A percentile compares a stretch with the other conserved stretches of the same genome.
phyloP scores from a whole-genome alignment of 805 yeast species.

The Brettanomyces nanus region DNA sequence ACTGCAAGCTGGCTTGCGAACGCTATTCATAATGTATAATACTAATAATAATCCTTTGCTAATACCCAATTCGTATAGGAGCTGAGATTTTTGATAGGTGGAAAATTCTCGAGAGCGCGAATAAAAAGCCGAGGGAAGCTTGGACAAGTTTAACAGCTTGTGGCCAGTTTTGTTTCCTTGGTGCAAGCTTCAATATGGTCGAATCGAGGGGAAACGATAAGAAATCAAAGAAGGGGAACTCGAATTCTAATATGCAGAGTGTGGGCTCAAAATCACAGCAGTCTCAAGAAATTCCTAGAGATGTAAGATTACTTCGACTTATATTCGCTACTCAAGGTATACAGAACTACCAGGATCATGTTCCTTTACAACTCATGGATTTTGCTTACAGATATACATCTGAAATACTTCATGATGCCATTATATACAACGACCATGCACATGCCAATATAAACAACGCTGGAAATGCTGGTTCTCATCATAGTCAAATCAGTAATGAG shows the following conservation, averaged over 20 bases:
- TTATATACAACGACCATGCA: constrained; percentile 80
- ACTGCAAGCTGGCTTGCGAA: constrained; percentile 3
- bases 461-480: constrained; percentile 27
- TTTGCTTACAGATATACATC: constrained; percentile 88
- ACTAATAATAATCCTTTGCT: too few species aligned
- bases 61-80: too few species aligned
- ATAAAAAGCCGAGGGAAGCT: not conserved
- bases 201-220: not conserved
- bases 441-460: constrained; percentile 33
- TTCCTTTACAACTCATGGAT: constrained; percentile 93
- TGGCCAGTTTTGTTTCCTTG: not conserved
- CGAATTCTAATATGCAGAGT: too few species aligned
- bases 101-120: constrained; percentile 3
- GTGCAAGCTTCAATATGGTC: not conserved
- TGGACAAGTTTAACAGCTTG: not conserved
- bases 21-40: too few species aligned
- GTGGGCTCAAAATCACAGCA: not conserved
- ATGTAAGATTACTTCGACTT: constrained; percentile 82
- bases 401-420: constrained; percentile 82
- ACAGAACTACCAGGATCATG: constrained; percentile 88
- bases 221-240: not conserved
- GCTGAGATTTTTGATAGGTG: too few species aligned
- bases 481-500: constrained; percentile 63
- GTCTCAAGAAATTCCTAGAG: constrained; percentile 57
- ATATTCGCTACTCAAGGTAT: constrained; percentile 92